Base-by-base conservation (phyloP, 345 rosid genomes). In the Eucalyptus leucophloia region DNA sequence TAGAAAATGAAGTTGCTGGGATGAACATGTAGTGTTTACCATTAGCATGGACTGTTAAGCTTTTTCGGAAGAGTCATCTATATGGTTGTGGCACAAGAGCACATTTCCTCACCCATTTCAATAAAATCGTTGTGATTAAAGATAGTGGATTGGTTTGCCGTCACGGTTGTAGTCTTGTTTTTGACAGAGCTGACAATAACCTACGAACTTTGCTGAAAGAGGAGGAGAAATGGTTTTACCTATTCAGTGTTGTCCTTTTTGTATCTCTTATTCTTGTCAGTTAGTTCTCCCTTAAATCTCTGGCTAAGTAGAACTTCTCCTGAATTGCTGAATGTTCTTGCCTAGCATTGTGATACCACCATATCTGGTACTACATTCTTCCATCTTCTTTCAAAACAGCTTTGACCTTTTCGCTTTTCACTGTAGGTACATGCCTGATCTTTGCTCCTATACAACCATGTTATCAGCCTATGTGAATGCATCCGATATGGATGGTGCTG, bases 391-490 rank as follows among this genome's bases (percentile, higher is more conserved):
- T 53, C 69, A 53, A 54, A 87, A 77, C 5, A 24, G 88, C 21
- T 62, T 42, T 17, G n/a, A 47, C 37, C 54, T 60, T 28, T 30
- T 42, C 16, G 8, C 67, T 60, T 87, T 23, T 26, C 17, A 45
- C n/a, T n/a, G 87, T 95, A 97, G 99, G 88, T 95, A 88, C 91
- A 91, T 87, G 45, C 98, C 99, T 24, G 99, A 98, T 93, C 93
- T 98, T 26, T 96, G 94, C 90, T 97, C 99, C 67, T 98, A 98
- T 89, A 95, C 99, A 88, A 98, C 98, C 26, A 97, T 98, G 99
- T 90, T 98, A 91, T 95, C 96, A 81, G 98, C 99, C 12, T 97
- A 97, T 92, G 97, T 97, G 82, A 98, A 97, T 90, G 97, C 97
- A 12, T 93, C 95, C 4, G 99, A 98, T 91, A 94, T 97, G 98